phyloP scores from a whole-genome alignment of 345 rosid species.

The Camelina laxa region DNA sequence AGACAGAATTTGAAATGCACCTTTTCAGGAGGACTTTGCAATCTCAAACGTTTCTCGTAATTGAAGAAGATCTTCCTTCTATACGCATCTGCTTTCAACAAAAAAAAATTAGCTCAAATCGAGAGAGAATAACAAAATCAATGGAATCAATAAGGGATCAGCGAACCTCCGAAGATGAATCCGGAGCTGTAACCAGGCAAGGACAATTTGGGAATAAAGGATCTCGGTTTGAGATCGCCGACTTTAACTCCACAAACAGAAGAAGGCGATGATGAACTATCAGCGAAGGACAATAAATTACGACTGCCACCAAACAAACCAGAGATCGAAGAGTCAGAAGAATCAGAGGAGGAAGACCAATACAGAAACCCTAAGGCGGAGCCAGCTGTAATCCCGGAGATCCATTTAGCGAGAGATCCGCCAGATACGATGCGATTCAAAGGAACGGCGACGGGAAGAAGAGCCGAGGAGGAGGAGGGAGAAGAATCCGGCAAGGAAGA shows the following conservation, averaged over 20 bases:
- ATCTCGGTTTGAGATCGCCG: constrained; percentile 41
- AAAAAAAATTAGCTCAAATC: background rate
- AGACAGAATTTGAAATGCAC: constrained; percentile 43
- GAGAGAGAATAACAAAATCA: background rate
- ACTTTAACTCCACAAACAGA: constrained; percentile 39
- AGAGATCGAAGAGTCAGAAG: constrained; percentile 45
- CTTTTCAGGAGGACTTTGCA: constrained; percentile 95
- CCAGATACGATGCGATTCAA: constrained; percentile 17
- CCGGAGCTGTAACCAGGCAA: constrained; percentile 64
- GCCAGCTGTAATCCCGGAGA: constrained; percentile 58
- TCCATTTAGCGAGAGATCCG: constrained; percentile 51
- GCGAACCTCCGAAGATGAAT: constrained; percentile 67
- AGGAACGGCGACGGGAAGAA: constrained; percentile 28
- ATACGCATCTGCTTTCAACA: constrained; percentile 60
- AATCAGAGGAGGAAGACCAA: constrained; percentile 48
- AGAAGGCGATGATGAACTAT: constrained; percentile 46
- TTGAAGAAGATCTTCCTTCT: constrained; percentile 92
- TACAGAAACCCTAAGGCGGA: constrained; percentile 65
- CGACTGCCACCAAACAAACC: constrained; percentile 36
- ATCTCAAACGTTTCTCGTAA: constrained; percentile 92
- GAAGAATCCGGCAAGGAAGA: constrained; percentile 45
- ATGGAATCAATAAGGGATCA: background rate
- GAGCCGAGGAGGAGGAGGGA: constrained; percentile 35
- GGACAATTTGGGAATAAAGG: constrained; percentile 58
- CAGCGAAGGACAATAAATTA: constrained; percentile 55